Base-by-base conservation (phyloP, 163 green algal genomes). In the Chloromonas sp. region DNA sequence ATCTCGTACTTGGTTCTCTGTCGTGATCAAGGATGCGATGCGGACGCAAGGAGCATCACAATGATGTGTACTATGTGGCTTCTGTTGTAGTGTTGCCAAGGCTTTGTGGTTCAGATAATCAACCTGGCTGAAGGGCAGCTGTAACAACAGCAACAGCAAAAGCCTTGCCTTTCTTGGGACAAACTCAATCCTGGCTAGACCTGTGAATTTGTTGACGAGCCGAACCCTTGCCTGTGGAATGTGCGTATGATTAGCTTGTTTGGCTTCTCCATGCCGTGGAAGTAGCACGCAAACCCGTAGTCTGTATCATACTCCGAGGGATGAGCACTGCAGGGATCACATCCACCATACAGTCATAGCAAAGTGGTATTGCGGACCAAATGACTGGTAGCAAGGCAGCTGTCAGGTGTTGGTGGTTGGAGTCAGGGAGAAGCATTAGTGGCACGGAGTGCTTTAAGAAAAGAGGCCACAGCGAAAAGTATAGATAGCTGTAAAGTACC, bases 221-320 rank as follows among this genome's bases (percentile, higher is more conserved):
- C 36, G 36, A 36, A 36, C 36, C 36, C 36, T 36, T 36, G 36
- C 84, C 71, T 77, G 58, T 88, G 85, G 62, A 88, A 88, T 14
- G 81, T 88, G 11, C 85, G 85, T 59, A 88, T 84, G 58, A 88
- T 60, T 0, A 88, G 74, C 85, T 88, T 88, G 82, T 85, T 81
- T 76, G 85, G 85, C 62, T 60, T 60, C 62, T 88, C 85, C 11
- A 85, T 79, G 81, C 77, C 81, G 81, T 88, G 85, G 62, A 82
- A 88, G 11, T 78, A 36, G 14, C 61, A 78, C 15, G 82, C 14
- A 71, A 88, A 85, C 62, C 85, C 85, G 81, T 88, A 88, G 36
- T 58, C 14, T 13, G 57, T 15, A 70, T 88, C 85, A 60, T 85
- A 88, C 81, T 88, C 85, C 15, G 60, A 60, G 0, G 82, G 82